Conservation (phyloP, 306 rosid species). For the Purshia tridentata region DNA sequence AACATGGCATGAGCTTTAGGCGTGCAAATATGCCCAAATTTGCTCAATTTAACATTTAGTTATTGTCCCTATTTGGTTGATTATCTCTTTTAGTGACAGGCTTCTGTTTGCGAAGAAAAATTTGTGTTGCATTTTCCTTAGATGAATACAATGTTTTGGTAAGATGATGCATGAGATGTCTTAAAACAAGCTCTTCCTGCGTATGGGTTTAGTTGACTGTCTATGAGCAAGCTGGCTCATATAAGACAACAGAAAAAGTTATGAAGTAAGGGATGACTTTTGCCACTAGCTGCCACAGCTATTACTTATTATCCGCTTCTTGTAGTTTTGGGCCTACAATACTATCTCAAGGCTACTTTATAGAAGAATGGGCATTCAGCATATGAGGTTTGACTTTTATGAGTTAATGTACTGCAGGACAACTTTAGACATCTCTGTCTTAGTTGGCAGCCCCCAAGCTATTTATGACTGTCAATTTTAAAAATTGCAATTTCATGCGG, state of each 20-base stretch:
- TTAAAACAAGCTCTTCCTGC: neutral
- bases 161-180: neutral
- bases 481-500: neutral
- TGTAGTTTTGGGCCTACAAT: neutral
- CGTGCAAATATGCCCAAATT: neutral
- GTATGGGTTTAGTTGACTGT: neutral
- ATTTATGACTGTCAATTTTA: neutral
- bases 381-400: neutral
- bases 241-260: neutral
- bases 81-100: neutral
- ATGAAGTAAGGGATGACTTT: slow-evolving; percentile 1
- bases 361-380: neutral
- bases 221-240: neutral
- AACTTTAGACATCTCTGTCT: neutral
- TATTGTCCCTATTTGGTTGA: neutral
- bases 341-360: neutral
- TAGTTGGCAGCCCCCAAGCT: neutral
- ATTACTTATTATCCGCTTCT: neutral
- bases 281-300: neutral
- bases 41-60: neutral
- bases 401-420: neutral
- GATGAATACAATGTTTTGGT: neutral
- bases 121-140: neutral
- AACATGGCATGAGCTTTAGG: neutral
- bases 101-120: neutral